phyloP scores from a whole-genome alignment of 1,284 basidiomycete genomes.

The Fomitopsis pinicola region DNA sequence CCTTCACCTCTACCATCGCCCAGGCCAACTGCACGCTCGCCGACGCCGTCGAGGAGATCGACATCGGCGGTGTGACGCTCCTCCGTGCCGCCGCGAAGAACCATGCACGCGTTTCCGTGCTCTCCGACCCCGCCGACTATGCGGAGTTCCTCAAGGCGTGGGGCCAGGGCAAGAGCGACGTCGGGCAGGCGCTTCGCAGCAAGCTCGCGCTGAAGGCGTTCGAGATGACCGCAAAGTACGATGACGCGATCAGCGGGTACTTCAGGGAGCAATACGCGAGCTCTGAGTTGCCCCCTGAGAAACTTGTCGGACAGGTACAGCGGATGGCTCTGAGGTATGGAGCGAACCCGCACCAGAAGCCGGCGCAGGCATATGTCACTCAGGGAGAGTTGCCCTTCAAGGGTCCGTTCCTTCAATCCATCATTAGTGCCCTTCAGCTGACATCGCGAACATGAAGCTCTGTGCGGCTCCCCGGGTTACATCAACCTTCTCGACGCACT shows the following conservation, averaged over 20 bases:
- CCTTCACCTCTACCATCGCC: slow-evolving; percentile 89
- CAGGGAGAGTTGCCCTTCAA: slow-evolving; percentile 92
- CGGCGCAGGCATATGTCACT: slow-evolving; percentile 94
- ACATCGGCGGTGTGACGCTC: slow-evolving; percentile 98
- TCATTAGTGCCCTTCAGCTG: neutral
- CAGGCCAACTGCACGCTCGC: slow-evolving; percentile 88
- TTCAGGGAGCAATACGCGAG: slow-evolving; percentile 96
- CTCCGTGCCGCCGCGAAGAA: slow-evolving; percentile 99
- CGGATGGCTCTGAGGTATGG: slow-evolving; percentile 91
- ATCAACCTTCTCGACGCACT: slow-evolving; percentile 99
- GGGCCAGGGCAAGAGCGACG: slow-evolving; percentile 63
- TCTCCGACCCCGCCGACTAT: slow-evolving; percentile 96
- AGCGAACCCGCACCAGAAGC: slow-evolving; percentile 98
- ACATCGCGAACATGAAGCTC: slow-evolving; percentile 42
- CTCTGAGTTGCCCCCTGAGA: slow-evolving; percentile 60
- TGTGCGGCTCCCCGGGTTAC: slow-evolving; percentile 95
- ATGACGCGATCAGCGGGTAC: slow-evolving; percentile 94
- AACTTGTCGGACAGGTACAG: slow-evolving; percentile 71
- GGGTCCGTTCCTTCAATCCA: slow-evolving; percentile 42
- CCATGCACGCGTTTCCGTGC: slow-evolving; percentile 88
- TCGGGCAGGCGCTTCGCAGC: slow-evolving; percentile 69
- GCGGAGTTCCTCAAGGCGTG: slow-evolving; percentile 76
- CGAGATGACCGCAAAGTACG: slow-evolving; percentile 93
- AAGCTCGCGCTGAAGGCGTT: slow-evolving; percentile 96
- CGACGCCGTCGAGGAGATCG: slow-evolving; percentile 96